Evolutionary conservation across 345 rosid species (phyloP), one percentile per base, ranked within the genome.

Genomic region (Melastoma malabathricum): DNA sequence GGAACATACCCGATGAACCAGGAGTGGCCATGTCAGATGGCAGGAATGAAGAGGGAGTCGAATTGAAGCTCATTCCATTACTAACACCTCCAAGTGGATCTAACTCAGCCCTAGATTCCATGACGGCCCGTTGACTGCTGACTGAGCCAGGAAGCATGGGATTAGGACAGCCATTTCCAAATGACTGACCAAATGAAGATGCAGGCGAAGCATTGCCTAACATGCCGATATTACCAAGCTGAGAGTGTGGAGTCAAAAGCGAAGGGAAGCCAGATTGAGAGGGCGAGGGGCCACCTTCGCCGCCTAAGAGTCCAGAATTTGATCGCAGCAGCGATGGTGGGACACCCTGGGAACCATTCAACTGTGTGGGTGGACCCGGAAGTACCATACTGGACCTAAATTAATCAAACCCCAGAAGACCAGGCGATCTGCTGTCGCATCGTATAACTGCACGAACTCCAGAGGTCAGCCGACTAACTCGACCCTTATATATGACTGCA

Each of bases 181-280:
- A 80, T 20, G 99, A 76, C 70, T 93, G 97, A 59, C 75, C 81
- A 2, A 6, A 34, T 34, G 41, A 34, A 15, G 81, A 79, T n/a
- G 83, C 73, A 17, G 99, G 78, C 46, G 94, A 75, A 14, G 70
- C 81, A 68, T 83, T 77, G 58, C 95, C 97, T 43, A 88, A 77
- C 84, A 88, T 71, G 66, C 68, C 77, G 89, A 88, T 79, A 60
- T 64, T 71, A 69, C 68, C 74, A 46, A 70, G 83, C 82, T 83
- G 99, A 50, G 77, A 55, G 6, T 81, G 78, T 4, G 92, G 83
- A 1, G 97, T 70, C 31, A 81, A 70, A 58, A 83, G 72, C 0
- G 88, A 72, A 48, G 89, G 54, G 64, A 80, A 84, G n/a, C 81
- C 77, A 17, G 78, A 57, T 58, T 80, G 95, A 29, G 89, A 77